Evolutionary conservation across 768 basidiomycete genomes (phyloP).

Genomic region (Russula lepida): DNA sequence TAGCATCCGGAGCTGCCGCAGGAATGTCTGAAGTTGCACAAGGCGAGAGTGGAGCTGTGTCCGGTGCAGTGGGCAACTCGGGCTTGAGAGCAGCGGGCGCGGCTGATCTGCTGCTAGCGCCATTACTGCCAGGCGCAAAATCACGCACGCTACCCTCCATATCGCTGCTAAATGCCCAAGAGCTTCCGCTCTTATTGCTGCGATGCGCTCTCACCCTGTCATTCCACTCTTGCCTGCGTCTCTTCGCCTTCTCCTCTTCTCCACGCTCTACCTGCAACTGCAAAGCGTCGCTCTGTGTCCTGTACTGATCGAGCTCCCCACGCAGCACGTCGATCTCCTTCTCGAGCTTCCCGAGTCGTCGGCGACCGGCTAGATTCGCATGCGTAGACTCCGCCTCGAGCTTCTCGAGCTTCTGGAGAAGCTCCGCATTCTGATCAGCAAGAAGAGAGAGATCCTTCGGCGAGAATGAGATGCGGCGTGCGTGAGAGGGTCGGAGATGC

Average conservation of each 20-base stretch:
- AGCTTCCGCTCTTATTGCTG: slow-evolving; percentile 23
- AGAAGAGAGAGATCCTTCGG: slow-evolving; percentile 61
- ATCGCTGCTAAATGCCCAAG: slow-evolving; percentile 22
- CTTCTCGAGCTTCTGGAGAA: slow-evolving; percentile 64
- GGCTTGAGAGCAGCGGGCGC: background rate
- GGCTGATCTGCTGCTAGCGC: slow-evolving; percentile 28
- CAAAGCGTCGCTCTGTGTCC: slow-evolving; percentile 58
- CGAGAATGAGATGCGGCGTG: slow-evolving; percentile 53
- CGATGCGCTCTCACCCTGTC: slow-evolving; percentile 45
- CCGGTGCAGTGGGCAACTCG: background rate
- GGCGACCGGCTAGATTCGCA: slow-evolving; percentile 59
- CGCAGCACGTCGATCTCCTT: slow-evolving; percentile 69
- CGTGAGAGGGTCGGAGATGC: slow-evolving; percentile 24
- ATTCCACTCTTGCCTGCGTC: slow-evolving; percentile 39
- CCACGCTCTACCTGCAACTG: slow-evolving; percentile 53
- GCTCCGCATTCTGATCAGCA: slow-evolving; percentile 77
- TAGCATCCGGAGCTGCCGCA: background rate
- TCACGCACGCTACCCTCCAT: slow-evolving; percentile 36
- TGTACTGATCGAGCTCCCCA: slow-evolving; percentile 71
- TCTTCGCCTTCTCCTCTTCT: slow-evolving; percentile 28
- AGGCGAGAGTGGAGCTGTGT: background rate
- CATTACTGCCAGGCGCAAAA: slow-evolving; percentile 51
- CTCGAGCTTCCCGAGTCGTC: slow-evolving; percentile 64
- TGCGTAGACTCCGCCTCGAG: slow-evolving; percentile 62
- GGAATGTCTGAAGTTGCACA: background rate